phyloP scores from a whole-genome alignment of 352 stramenopile genomes.

The Phytopythium ostracodes region DNA sequence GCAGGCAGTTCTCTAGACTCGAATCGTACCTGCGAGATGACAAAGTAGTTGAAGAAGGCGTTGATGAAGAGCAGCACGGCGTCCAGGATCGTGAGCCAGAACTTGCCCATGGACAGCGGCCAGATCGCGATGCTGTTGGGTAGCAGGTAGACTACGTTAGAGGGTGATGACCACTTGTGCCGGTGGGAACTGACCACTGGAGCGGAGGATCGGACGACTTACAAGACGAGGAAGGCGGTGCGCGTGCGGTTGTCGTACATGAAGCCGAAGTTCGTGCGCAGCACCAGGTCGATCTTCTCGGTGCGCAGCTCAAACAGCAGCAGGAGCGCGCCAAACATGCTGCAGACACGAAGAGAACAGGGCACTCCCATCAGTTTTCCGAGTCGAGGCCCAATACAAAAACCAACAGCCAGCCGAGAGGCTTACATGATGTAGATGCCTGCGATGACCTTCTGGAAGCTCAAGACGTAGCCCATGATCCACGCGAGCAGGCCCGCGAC shows the following conservation, averaged over 20 bases:
- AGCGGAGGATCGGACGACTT: constrained; percentile 24
- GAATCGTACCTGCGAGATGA: constrained; percentile 58
- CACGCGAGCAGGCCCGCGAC: constrained; percentile 66
- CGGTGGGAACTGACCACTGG: too few relatives aligned
- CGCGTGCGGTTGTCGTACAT: constrained; percentile 89
- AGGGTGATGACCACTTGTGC: too few relatives aligned
- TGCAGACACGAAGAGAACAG: constrained; percentile 13
- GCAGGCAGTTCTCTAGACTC: too few relatives aligned
- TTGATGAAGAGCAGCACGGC: constrained; percentile 86
- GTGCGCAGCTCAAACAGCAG: constrained; percentile 83
- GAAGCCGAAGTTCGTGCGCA: constrained; percentile 87
- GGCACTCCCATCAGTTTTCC: not conserved
- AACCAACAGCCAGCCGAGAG: not conserved
- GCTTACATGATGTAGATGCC: constrained; percentile 88
- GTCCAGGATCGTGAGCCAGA: constrained; percentile 87
- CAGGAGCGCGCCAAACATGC: constrained; percentile 75
- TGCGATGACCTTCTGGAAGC: constrained; percentile 78
- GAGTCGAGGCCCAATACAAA: not conserved
- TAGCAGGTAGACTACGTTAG: not conserved
- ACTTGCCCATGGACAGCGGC: constrained; percentile 87
- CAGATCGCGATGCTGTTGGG: constrained; percentile 78
- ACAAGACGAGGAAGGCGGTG: constrained; percentile 88
- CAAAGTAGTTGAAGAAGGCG: constrained; percentile 90
- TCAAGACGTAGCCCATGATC: constrained; percentile 74
- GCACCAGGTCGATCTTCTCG: constrained; percentile 71